These are phyloP conservation scores for Gyromitra esculenta DNA, from an alignment of 2,329 filamentous ascomycete species.

Conservation along the genomic window DNA sequence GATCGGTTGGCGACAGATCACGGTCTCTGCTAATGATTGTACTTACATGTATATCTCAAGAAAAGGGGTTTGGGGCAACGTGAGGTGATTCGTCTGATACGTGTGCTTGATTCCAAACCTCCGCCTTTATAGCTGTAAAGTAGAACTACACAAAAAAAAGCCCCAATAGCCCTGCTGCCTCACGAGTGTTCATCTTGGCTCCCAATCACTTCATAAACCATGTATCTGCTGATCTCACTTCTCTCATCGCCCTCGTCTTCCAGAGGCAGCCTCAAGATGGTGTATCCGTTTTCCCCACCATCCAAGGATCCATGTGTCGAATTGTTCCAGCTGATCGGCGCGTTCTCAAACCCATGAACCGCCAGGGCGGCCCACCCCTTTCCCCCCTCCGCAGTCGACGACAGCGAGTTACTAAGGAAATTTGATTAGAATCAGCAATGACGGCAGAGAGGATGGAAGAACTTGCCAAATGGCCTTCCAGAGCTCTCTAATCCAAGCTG, in stretches of 20 bases:
- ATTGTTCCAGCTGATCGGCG: constrained; percentile 55
- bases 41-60: background rate
- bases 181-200: constrained; percentile 56
- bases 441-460: background rate
- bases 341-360: constrained; percentile 57
- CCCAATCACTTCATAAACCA: constrained; percentile 56
- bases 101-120: background rate
- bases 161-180: background rate
- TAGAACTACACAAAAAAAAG: background rate
- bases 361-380: constrained; percentile 55
- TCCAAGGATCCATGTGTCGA: constrained; percentile 54
- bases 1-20: too few relatives aligned
- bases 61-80: too few relatives aligned
- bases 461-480: constrained; percentile 49
- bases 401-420: background rate
- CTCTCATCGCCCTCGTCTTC: constrained; percentile 18
- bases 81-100: background rate
- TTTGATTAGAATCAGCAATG: background rate
- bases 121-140: background rate
- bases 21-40: too few relatives aligned
- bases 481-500: constrained; percentile 52
- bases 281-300: constrained; percentile 57
- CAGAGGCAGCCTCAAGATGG: constrained; percentile 51
- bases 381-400: constrained; percentile 3
- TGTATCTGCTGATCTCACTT: constrained; percentile 5